Percentiles rank a stretch among this genome's conserved stretches.
phyloP scores from a whole-genome alignment of 2,329 filamentous ascomycete species.

The Fusarium virguliforme region DNA sequence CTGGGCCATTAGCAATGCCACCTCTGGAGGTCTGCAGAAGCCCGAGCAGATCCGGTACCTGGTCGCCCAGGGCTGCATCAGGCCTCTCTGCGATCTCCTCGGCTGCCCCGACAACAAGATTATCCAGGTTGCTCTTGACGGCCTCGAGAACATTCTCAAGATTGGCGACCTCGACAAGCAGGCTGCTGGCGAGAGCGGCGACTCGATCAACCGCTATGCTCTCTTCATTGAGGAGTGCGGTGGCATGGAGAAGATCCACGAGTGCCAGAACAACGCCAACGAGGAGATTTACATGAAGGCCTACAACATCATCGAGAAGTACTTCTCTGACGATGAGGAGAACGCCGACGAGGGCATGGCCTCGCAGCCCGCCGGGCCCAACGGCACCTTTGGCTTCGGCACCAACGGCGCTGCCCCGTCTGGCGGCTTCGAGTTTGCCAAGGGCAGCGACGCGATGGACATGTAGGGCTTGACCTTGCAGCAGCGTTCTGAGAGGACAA shows the following conservation, averaged over 20 bases:
- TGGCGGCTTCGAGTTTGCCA: constrained; percentile 95
- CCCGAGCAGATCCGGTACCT: constrained; percentile 98
- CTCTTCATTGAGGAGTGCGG: constrained; percentile 99
- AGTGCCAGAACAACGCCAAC: constrained; percentile 99
- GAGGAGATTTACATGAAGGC: constrained; percentile 99
- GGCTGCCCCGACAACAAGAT: constrained; percentile 99
- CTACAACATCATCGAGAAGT: constrained; percentile 99
- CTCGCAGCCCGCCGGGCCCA: constrained; percentile 74
- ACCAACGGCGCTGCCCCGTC: constrained; percentile 75
- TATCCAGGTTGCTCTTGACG: constrained; percentile 97
- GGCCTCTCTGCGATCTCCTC: constrained; percentile 94
- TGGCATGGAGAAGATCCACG: constrained; percentile 99
- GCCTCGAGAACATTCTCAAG: constrained; percentile 99
- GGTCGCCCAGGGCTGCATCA: constrained; percentile 94
- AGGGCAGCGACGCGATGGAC: constrained; percentile 76
- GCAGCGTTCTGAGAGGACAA: constrained; percentile 24
- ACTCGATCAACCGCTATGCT: constrained; percentile 95
- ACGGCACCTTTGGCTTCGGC: constrained; percentile 86
- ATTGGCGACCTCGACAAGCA: constrained; percentile 99
- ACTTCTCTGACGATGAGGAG: constrained; percentile 99
- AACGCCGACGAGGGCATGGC: constrained; percentile 87
- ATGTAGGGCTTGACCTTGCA: constrained; percentile 64
- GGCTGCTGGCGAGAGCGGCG: constrained; percentile 79
- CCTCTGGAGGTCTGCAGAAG: constrained; percentile 97
- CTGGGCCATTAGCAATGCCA: constrained; percentile 99